These are phyloP conservation scores for Leptodermis oblonga DNA, from an alignment of 257 asterid species.

Conservation along the genomic window DNA sequence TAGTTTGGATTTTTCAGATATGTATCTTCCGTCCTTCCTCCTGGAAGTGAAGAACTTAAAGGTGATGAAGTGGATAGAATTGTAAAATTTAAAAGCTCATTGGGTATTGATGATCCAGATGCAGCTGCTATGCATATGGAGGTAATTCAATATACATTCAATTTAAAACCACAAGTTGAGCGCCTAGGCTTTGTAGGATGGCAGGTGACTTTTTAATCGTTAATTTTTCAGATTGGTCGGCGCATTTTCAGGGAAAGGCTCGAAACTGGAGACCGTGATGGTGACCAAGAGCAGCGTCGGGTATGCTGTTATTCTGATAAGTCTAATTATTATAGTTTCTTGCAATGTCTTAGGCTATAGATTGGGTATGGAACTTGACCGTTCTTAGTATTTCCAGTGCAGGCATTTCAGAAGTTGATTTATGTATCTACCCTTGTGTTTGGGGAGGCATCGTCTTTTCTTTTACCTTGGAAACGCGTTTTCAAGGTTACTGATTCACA, in stretches of 20 bases:
- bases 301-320: slow-evolving; percentile 35
- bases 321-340: slow-evolving; percentile 9
- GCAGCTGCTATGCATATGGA: slow-evolving; percentile 99
- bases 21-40: slow-evolving; percentile 76
- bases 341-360: slow-evolving; percentile 16
- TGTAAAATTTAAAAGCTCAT: slow-evolving; percentile 62
- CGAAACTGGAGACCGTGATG: slow-evolving; percentile 91
- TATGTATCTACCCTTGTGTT: slow-evolving; percentile 90
- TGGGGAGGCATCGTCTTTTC: slow-evolving; percentile 93
- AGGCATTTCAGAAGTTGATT: slow-evolving; percentile 99
- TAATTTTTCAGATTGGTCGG: slow-evolving; percentile 81
- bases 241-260: slow-evolving; percentile 87
- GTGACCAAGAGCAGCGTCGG: slow-evolving; percentile 77
- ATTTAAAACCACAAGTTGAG: not conserved
- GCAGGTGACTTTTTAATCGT: slow-evolving; percentile 22
- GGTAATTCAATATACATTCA: slow-evolving; percentile 34
- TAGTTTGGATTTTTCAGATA: slow-evolving; percentile 38
- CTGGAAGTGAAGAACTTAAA: slow-evolving; percentile 75
- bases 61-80: slow-evolving; percentile 88
- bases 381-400: slow-evolving; percentile 55
- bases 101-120: slow-evolving; percentile 99
- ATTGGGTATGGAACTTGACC: slow-evolving; percentile 47
- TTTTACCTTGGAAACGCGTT: slow-evolving; percentile 98
- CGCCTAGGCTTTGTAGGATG: not conserved
- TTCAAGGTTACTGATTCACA: slow-evolving; percentile 90